These are phyloP conservation scores for Aristolochia fimbriata DNA, from an alignment of 164 flowering plant genomes.

Conservation along the genomic window DNA sequence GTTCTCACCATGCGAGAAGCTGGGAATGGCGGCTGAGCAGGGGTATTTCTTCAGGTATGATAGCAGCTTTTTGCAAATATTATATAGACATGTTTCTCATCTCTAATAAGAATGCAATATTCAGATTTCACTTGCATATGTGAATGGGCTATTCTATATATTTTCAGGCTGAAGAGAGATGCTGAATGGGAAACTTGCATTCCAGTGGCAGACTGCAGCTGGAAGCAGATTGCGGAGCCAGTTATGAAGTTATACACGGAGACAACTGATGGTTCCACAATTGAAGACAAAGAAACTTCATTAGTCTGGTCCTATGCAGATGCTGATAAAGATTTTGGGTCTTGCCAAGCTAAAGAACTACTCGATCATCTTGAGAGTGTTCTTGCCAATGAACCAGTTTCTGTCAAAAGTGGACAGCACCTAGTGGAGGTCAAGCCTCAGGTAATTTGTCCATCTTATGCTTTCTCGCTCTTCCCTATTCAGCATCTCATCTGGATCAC, in stretches of 20 bases:
- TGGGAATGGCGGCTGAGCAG: conserved; percentile 77
- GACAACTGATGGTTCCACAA: conserved; percentile 71
- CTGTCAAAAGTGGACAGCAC: conserved; percentile 60
- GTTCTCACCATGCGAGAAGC: conserved; percentile 56
- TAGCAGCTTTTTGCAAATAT: background rate
- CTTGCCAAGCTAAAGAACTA: conserved; percentile 76
- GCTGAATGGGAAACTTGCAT: conserved; percentile 63
- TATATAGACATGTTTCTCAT: no score
- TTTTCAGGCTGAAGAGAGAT: conserved; percentile 25
- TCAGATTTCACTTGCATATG: no score
- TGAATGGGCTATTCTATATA: no score
- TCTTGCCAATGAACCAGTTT: conserved; percentile 76
- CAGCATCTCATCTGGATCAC: background rate
- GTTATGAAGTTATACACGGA: conserved; percentile 66
- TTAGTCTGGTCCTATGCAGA: conserved; percentile 60
- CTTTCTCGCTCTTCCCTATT: background rate
- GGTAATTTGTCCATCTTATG: conserved; percentile 24
- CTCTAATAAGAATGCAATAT: no score
- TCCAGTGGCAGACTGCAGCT: conserved; percentile 37
- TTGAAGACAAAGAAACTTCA: conserved; percentile 59
- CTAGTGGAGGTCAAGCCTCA: conserved; percentile 75
- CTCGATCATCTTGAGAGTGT: conserved; percentile 79
- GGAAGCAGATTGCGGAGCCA: conserved; percentile 71
- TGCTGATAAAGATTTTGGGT: conserved; percentile 75
- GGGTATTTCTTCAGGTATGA: conserved; percentile 55